Evolutionary conservation across 2,329 filamentous ascomycete genomes (phyloP).

Genomic region (Ascochyta clinopodiicola): DNA sequence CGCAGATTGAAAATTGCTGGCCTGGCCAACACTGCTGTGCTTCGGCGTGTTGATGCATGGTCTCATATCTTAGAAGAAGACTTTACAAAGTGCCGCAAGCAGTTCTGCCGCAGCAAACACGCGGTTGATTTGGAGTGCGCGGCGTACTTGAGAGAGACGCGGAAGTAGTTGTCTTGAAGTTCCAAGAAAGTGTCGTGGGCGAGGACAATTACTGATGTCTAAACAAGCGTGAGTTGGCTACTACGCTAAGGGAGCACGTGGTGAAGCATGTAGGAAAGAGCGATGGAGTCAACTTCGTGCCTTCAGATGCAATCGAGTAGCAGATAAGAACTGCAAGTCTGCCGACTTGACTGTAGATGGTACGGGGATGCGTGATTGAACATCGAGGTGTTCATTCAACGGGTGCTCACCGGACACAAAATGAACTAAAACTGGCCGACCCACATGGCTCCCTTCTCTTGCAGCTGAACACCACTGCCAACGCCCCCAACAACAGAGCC

Average conservation of each 20-base stretch:
- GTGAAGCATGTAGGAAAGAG: background rate
- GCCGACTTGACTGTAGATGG: background rate
- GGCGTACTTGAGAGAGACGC: background rate
- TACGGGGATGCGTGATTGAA: background rate
- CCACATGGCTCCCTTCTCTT: constrained; percentile 7
- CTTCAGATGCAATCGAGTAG: background rate
- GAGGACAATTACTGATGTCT: constrained; percentile 6
- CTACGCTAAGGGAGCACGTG: constrained; percentile 1
- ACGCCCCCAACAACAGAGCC: background rate
- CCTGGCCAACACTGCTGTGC: too few species aligned
- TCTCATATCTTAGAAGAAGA: background rate
- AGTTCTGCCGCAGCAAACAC: background rate
- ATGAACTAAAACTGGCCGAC: constrained; percentile 1
- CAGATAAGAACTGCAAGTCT: background rate
- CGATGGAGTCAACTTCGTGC: background rate
- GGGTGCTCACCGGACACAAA: constrained; percentile 12
- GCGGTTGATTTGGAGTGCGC: background rate
- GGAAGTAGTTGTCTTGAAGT: background rate
- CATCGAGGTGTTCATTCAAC: background rate
- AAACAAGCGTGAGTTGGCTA: background rate
- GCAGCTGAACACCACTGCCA: constrained; percentile 13
- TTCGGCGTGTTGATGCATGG: background rate
- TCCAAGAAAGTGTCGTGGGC: constrained; percentile 2
- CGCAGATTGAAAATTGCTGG: too few species aligned
- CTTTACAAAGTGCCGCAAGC: background rate